phyloP scores from a whole-genome alignment of 805 yeast genomes.

The Cyberlindnera mycetangii region DNA sequence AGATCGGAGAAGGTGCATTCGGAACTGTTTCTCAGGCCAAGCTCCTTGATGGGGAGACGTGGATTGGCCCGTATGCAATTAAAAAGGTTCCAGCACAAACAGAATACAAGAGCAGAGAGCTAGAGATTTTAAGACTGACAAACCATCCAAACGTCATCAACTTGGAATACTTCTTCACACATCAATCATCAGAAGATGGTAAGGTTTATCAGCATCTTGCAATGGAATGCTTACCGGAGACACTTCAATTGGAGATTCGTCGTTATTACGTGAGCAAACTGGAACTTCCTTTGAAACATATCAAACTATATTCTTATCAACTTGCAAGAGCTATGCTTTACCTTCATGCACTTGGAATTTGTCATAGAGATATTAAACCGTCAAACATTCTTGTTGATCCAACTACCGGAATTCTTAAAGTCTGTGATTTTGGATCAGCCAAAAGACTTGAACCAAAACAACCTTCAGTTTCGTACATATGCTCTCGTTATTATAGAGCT shows the following conservation, averaged over 20 bases:
- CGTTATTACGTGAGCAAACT: conserved; percentile 59
- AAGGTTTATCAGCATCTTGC: conserved; percentile 76
- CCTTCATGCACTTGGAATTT: conserved; percentile 73
- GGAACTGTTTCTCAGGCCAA: conserved; percentile 82
- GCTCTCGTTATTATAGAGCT: conserved; percentile 93
- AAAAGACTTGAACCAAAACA: conserved; percentile 73
- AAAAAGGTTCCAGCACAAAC: conserved; percentile 86
- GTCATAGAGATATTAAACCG: conserved; percentile 85
- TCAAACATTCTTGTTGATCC: conserved; percentile 80
- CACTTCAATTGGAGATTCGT: conserved; percentile 71
- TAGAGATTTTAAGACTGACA: conserved; percentile 71
- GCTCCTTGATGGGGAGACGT: conserved; percentile 38
- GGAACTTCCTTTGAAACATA: conserved; percentile 67
- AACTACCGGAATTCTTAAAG: conserved; percentile 57
- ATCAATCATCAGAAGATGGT: conserved; percentile 58
- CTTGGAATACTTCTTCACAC: conserved; percentile 68
- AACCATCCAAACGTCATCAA: conserved; percentile 78
- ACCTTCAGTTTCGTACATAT: conserved; percentile 92
- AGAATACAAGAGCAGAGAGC: conserved; percentile 78
- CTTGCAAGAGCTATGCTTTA: conserved; percentile 82
- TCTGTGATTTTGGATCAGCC: conserved; percentile 86
- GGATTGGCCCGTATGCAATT: conserved; percentile 83
- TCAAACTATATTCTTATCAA: conserved; percentile 76
- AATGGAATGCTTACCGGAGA: conserved; percentile 85
- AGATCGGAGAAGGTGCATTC: conserved; percentile 84